Evolutionary conservation across 2,329 filamentous ascomycete genomes (phyloP).

Genomic region (Aspergillus latus): DNA sequence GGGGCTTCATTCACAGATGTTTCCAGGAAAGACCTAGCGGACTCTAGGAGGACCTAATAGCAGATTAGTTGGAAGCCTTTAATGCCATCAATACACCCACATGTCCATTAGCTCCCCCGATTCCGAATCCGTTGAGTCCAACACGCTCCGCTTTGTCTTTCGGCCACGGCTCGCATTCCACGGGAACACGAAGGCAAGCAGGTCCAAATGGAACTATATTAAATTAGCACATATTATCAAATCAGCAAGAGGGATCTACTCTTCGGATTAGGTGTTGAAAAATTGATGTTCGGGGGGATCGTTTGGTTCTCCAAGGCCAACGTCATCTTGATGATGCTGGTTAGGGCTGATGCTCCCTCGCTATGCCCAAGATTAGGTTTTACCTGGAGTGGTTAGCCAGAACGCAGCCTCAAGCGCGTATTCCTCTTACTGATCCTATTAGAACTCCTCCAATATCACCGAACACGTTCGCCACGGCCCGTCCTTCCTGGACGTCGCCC

Average conservation of each 20-base stretch:
- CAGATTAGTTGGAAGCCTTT: neutral
- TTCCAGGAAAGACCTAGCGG: neutral
- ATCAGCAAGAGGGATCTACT: conserved; percentile 3
- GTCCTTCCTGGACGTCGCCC: neutral
- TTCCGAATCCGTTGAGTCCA: conserved; percentile 32
- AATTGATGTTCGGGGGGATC: conserved; percentile 24
- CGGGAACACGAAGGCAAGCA: neutral
- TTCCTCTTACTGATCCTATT: conserved; percentile 19
- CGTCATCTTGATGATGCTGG: conserved; percentile 22
- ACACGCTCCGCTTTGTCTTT: conserved; percentile 18
- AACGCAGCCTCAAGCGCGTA: too few species aligned
- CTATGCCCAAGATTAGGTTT: conserved; percentile 26
- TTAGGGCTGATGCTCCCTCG: conserved; percentile 23
- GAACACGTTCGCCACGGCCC: conserved; percentile 11
- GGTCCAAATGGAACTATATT: neutral
- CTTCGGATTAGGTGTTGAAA: conserved; percentile 27
- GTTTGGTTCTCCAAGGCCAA: conserved; percentile 21
- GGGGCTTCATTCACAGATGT: neutral
- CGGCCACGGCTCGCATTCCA: conserved; percentile 21
- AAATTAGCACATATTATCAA: too few species aligned
- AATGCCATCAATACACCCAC: neutral
- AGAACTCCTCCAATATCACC: conserved; percentile 8
- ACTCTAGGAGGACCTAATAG: neutral
- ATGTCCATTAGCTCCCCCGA: conserved; percentile 20
- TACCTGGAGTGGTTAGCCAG: conserved; percentile 4